phyloP scores from a whole-genome alignment of 2,329 filamentous ascomycete genomes.

The Phyllosticta citriasiana region DNA sequence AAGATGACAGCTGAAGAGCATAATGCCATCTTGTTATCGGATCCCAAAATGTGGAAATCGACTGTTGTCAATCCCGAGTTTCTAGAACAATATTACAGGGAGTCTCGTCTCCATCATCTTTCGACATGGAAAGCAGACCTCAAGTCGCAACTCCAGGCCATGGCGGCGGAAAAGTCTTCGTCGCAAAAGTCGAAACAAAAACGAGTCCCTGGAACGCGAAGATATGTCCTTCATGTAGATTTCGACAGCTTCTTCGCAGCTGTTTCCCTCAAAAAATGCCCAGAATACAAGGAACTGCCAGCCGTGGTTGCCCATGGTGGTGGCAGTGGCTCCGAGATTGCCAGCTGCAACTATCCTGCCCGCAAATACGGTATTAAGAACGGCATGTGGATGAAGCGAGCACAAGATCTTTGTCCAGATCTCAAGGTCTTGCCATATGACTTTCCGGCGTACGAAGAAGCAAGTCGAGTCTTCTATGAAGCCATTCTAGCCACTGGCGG shows the following conservation, averaged over 20 bases:
- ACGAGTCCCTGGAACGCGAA: slow-evolving; percentile 51
- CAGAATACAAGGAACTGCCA: slow-evolving; percentile 68
- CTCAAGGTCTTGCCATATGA: slow-evolving; percentile 91
- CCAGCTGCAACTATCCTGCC: slow-evolving; percentile 93
- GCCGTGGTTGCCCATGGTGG: slow-evolving; percentile 80
- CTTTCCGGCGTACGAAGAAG: slow-evolving; percentile 87
- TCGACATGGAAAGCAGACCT: slow-evolving; percentile 95
- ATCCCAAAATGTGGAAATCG: slow-evolving; percentile 77
- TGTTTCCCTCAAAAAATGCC: slow-evolving; percentile 70
- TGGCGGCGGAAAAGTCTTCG: slow-evolving; percentile 59
- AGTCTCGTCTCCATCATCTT: slow-evolving; percentile 88
- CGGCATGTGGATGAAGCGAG: slow-evolving; percentile 98
- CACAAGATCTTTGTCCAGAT: slow-evolving; percentile 70
- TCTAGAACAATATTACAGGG: slow-evolving; percentile 85
- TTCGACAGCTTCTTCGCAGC: slow-evolving; percentile 99
- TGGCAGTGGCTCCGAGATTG: slow-evolving; percentile 84
- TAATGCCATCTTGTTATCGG: slow-evolving; percentile 72
- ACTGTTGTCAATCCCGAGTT: slow-evolving; percentile 91
- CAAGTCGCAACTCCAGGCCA: slow-evolving; percentile 75
- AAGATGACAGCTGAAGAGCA: slow-evolving; percentile 80
- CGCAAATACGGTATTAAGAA: slow-evolving; percentile 83
- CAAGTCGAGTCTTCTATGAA: slow-evolving; percentile 79
- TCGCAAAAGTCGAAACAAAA: slow-evolving; percentile 43
- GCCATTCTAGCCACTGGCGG: slow-evolving; percentile 71
- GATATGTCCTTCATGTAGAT: slow-evolving; percentile 90